A percentile compares a stretch with the other conserved stretches of the same genome.
These are phyloP conservation scores for Prunus salicina DNA, from an alignment of 306 rosid genomes.

Conservation along the genomic window DNA sequence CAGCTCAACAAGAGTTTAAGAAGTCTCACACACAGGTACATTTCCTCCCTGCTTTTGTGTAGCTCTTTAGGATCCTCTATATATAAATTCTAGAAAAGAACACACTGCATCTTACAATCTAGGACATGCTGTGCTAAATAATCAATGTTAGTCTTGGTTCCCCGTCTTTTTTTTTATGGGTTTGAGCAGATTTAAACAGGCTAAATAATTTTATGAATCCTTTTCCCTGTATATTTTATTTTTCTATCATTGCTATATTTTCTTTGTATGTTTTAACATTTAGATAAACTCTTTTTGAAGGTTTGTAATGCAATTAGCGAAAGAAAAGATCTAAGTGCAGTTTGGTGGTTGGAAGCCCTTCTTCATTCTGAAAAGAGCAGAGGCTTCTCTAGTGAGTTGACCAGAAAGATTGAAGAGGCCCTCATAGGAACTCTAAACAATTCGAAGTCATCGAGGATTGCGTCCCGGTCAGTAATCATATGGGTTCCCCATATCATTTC, in stretches of 20 bases:
- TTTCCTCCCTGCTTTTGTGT: slow-evolving; percentile 20
- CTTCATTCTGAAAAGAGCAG: slow-evolving; percentile 70
- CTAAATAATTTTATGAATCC: neutral
- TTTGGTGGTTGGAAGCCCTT: slow-evolving; percentile 96
- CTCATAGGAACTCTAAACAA: slow-evolving; percentile 58
- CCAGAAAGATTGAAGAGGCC: slow-evolving; percentile 88
- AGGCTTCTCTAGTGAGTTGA: slow-evolving; percentile 65
- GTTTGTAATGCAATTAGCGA: slow-evolving; percentile 47
- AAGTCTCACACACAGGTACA: slow-evolving; percentile 64
- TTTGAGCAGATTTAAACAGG: neutral
- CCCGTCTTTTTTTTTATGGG: neutral
- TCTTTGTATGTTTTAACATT: slow-evolving; percentile 11
- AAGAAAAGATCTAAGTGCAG: slow-evolving; percentile 35
- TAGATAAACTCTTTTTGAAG: slow-evolving; percentile 33
- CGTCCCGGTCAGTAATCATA: slow-evolving; percentile 57
- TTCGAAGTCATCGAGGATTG: slow-evolving; percentile 55
- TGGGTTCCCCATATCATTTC: slow-evolving; percentile 9
- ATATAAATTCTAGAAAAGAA: neutral
- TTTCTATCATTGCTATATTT: neutral
- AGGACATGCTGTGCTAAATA: neutral
- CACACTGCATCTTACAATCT: neutral
- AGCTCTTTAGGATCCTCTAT: slow-evolving; percentile 4
- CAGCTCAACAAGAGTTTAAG: slow-evolving; percentile 71
- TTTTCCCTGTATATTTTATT: neutral
- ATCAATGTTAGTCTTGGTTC: neutral